phyloP scores from a whole-genome alignment of 2,329 filamentous ascomycete genomes.

The Neonectria coccinea region DNA sequence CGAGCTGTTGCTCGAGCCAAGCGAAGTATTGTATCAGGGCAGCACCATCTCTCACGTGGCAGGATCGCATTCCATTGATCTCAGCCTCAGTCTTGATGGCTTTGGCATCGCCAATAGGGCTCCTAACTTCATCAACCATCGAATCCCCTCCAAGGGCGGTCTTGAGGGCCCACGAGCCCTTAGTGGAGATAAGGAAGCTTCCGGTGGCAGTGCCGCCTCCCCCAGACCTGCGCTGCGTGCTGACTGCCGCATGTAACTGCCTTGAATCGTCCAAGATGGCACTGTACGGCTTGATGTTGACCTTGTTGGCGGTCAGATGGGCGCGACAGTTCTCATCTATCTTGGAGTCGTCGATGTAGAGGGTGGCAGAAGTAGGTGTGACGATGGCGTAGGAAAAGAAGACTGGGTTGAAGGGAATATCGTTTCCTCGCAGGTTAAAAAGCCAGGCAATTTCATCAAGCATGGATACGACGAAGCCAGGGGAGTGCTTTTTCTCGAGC shows the following conservation, averaged over 20 bases:
- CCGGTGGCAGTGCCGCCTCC: slow-evolving; percentile 51
- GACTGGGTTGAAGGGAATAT: slow-evolving; percentile 97
- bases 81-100: slow-evolving; percentile 94
- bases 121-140: slow-evolving; percentile 86
- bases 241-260: slow-evolving; percentile 60
- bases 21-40: slow-evolving; percentile 94
- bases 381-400: slow-evolving; percentile 97
- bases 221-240: slow-evolving; percentile 53
- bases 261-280: slow-evolving; percentile 84
- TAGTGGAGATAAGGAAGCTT: slow-evolving; percentile 89
- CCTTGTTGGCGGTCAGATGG: slow-evolving; percentile 76
- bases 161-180: slow-evolving; percentile 92
- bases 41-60: slow-evolving; percentile 92
- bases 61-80: slow-evolving; percentile 90
- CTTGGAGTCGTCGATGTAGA: slow-evolving; percentile 88
- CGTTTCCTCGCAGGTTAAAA: slow-evolving; percentile 95
- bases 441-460: slow-evolving; percentile 98
- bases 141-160: slow-evolving; percentile 87
- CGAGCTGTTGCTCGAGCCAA: slow-evolving; percentile 92
- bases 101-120: slow-evolving; percentile 90
- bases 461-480: slow-evolving; percentile 91
- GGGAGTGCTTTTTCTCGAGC: slow-evolving; percentile 87
- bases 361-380: slow-evolving; percentile 78
- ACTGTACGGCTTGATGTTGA: slow-evolving; percentile 84
- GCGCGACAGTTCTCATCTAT: slow-evolving; percentile 74